Evolutionary conservation across 352 stramenopile species (phyloP).

Genomic region (Globisporangium nodosum): DNA sequence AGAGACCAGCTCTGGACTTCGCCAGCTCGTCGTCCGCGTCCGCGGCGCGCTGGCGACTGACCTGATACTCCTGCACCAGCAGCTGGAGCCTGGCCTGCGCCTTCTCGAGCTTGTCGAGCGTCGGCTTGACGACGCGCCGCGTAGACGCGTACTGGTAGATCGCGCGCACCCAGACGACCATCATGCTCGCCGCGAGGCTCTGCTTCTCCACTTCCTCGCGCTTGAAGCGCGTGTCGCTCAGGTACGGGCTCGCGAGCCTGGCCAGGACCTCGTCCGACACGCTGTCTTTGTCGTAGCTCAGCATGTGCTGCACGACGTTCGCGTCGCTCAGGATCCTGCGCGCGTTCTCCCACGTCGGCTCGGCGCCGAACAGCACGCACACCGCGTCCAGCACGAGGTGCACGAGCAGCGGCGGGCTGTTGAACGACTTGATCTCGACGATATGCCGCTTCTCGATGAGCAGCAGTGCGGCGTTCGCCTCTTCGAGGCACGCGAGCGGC

Average conservation of each 20-base stretch:
- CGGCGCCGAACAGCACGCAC: conserved; percentile 64
- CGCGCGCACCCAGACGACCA: conserved; percentile 69
- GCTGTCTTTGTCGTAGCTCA: conserved; percentile 72
- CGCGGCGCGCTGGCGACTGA: conserved; percentile 52
- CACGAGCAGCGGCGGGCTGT: conserved; percentile 58
- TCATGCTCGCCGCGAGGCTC: conserved; percentile 67
- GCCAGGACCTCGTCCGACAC: conserved; percentile 30
- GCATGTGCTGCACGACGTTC: conserved; percentile 64
- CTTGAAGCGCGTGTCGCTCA: conserved; percentile 49
- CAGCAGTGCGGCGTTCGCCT: conserved; percentile 55
- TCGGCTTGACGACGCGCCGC: conserved; percentile 48
- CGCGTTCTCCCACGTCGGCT: conserved; percentile 72
- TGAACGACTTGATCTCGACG: conserved; percentile 83
- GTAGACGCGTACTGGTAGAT: conserved; percentile 59
- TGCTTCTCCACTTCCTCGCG: conserved; percentile 70
- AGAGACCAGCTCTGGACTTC: conserved; percentile 20
- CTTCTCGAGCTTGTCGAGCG: conserved; percentile 58
- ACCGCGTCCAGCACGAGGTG: conserved; percentile 68
- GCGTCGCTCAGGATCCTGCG: conserved; percentile 51
- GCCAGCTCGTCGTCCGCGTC: conserved; percentile 34
- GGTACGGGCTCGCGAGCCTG: conserved; percentile 42
- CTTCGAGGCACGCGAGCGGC: conserved; percentile 56
- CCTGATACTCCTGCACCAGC: conserved; percentile 61
- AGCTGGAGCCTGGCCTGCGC: conserved; percentile 40
- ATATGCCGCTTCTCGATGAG: conserved; percentile 71